Conservation (phyloP, 192 early-diverging fungal species). For the Linderina pennispora region DNA sequence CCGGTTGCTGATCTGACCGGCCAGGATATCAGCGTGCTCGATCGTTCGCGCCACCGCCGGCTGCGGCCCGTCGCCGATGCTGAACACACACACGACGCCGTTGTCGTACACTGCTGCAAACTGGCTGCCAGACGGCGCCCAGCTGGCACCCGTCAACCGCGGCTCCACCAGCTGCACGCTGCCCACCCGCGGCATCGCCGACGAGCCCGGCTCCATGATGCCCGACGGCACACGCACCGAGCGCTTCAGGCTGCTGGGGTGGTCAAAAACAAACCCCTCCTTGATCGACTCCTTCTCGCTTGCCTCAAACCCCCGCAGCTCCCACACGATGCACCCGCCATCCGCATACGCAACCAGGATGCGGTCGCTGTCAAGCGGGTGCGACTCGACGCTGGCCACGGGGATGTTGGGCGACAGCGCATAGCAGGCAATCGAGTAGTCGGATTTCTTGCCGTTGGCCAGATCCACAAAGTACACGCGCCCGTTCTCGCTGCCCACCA, state of each 20-base stretch:
- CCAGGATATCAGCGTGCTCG: slow-evolving; percentile 1
- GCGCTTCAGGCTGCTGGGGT: neutral
- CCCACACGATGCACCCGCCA: slow-evolving; percentile 27
- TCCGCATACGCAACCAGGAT: slow-evolving; percentile 30
- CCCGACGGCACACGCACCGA: neutral
- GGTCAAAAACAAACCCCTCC: slow-evolving; percentile 17
- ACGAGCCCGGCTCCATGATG: neutral
- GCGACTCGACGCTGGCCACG: slow-evolving; percentile 20
- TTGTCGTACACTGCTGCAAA: slow-evolving; percentile 21
- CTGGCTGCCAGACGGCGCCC: slow-evolving; percentile 29
- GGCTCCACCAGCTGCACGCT: neutral
- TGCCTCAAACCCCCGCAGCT: slow-evolving; percentile 23
- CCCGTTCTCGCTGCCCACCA: slow-evolving; percentile 31
- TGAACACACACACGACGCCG: slow-evolving; percentile 32
- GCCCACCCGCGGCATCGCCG: neutral
- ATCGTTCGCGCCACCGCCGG: slow-evolving; percentile 19
- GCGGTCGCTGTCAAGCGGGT: slow-evolving; percentile 34
- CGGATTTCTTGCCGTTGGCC: slow-evolving; percentile 25
- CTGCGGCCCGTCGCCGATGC: neutral
- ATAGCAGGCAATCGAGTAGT: slow-evolving; percentile 36
- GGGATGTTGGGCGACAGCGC: slow-evolving; percentile 3
- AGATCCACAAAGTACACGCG: slow-evolving; percentile 43
- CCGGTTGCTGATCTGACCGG: slow-evolving; percentile 6
- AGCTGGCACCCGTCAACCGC: slow-evolving; percentile 16
- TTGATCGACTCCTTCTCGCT: slow-evolving; percentile 17